Conservation (phyloP, 2,329 filamentous ascomycete species). For the Sclerotinia minor region DNA sequence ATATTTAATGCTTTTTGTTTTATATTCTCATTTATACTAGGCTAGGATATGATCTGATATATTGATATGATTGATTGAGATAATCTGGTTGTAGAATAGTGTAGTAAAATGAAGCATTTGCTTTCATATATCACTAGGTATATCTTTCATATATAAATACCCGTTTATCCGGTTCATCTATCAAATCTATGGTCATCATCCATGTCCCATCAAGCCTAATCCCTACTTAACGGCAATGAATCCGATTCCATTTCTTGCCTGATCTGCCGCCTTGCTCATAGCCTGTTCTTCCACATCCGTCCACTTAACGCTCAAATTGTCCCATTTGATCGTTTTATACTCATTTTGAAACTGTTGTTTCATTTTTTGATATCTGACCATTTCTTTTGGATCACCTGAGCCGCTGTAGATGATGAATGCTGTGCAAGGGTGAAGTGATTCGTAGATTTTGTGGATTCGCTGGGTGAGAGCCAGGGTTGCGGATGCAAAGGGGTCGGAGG, state of each 20-base stretch:
- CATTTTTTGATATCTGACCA: constrained; percentile 61
- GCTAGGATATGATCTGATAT: too few relatives aligned
- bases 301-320: constrained; percentile 66
- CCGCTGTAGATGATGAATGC: constrained; percentile 65
- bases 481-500: constrained; percentile 1
- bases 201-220: too few relatives aligned
- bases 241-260: constrained; percentile 61
- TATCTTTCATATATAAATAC: too few relatives aligned
- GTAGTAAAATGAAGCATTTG: too few relatives aligned
- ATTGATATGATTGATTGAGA: too few relatives aligned
- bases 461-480: constrained; percentile 39
- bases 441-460: constrained; percentile 57
- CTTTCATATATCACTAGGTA: too few relatives aligned
- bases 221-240: constrained; percentile 63
- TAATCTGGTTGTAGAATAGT: too few relatives aligned
- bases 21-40: too few relatives aligned
- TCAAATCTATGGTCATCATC: too few relatives aligned
- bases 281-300: constrained; percentile 66
- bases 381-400: constrained; percentile 66
- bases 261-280: constrained; percentile 56
- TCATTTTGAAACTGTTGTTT: constrained; percentile 62
- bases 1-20: too few relatives aligned
- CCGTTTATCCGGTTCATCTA: too few relatives aligned
- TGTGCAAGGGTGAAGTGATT: constrained; percentile 62
- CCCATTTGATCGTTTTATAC: constrained; percentile 67